Conservation (phyloP, 176 grass and related monocot genomes). For the Eleusine indica region DNA sequence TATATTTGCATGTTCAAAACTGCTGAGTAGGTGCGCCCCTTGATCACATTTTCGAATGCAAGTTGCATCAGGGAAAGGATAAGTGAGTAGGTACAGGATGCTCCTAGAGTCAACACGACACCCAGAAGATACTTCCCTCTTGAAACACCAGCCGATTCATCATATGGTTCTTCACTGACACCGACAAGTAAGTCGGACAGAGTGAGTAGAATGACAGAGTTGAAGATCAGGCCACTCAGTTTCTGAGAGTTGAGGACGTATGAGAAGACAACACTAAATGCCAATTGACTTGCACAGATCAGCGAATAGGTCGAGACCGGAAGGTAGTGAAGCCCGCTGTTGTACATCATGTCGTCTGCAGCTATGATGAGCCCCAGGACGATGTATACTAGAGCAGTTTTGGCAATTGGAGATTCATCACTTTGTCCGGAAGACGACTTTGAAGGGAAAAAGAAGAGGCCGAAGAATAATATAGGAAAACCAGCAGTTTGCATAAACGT, state of each 20-base stretch:
- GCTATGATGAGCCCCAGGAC: conserved; percentile 70
- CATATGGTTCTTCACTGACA: conserved; percentile 37
- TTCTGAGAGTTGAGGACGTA: conserved; percentile 82
- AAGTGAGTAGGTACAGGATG: conserved; percentile 70
- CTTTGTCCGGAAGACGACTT: conserved; percentile 2
- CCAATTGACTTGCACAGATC: conserved; percentile 77
- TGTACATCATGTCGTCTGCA: conserved; percentile 77
- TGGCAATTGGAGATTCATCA: conserved; percentile 22
- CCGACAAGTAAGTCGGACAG: conserved; percentile 68
- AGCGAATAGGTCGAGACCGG: conserved; percentile 75
- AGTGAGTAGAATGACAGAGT: conserved; percentile 71
- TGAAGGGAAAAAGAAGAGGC: conserved; percentile 47
- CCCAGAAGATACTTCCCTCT: conserved; percentile 51
- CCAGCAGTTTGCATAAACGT: conserved; percentile 62
- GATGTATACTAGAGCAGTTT: conserved; percentile 54
- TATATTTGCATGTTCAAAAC: conserved; percentile 77
- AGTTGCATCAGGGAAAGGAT: conserved; percentile 87
- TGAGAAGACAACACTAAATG: conserved; percentile 73
- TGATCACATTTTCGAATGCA: conserved; percentile 70
- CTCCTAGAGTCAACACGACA: conserved; percentile 71
- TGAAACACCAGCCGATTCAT: conserved; percentile 1
- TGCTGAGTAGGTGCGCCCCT: conserved; percentile 52
- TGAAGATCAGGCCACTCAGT: conserved; percentile 62
- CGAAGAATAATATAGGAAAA: conserved; percentile 68
- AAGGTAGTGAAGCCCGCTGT: conserved; percentile 62